These are phyloP conservation scores for Starmerella cellae DNA, from an alignment of 805 yeast genomes.

Conservation along the genomic window DNA sequence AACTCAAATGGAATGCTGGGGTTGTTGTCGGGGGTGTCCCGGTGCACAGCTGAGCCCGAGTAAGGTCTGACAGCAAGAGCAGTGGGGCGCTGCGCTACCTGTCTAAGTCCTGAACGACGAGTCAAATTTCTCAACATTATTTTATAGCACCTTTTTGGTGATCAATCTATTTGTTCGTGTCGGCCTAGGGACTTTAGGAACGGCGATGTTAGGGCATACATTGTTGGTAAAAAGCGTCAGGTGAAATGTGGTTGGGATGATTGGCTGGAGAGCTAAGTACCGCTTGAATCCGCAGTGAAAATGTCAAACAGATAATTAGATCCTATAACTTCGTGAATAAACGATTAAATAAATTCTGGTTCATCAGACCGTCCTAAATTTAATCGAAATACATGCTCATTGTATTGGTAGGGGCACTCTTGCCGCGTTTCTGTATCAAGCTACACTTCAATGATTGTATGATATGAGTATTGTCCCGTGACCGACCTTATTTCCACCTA, in stretches of 20 bases:
- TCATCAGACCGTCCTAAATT: too few relatives aligned
- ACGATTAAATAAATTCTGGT: too few relatives aligned
- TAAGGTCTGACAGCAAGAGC: neutral
- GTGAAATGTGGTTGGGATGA: constrained; percentile 7
- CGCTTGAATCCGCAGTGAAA: too few relatives aligned
- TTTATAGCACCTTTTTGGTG: neutral
- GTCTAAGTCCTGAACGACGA: neutral
- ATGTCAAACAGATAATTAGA: too few relatives aligned
- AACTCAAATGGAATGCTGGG: constrained; percentile 60
- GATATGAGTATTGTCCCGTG: too few relatives aligned
- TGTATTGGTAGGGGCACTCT: too few relatives aligned
- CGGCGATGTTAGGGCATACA: neutral
- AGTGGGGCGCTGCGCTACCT: neutral
- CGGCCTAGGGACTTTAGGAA: neutral
- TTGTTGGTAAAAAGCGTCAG: neutral
- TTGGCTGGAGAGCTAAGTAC: constrained; percentile 1
- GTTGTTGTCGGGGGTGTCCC: constrained; percentile 58
- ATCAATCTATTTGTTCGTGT: neutral
- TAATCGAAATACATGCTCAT: too few relatives aligned
- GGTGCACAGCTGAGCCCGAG: constrained; percentile 38
- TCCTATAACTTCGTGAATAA: too few relatives aligned
- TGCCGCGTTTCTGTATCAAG: too few relatives aligned
- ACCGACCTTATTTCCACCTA: too few relatives aligned
- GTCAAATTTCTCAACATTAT: neutral
- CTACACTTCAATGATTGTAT: too few relatives aligned